Evolutionary conservation across 768 basidiomycete genomes (phyloP).

Genomic region (Phylloporus sp.): DNA sequence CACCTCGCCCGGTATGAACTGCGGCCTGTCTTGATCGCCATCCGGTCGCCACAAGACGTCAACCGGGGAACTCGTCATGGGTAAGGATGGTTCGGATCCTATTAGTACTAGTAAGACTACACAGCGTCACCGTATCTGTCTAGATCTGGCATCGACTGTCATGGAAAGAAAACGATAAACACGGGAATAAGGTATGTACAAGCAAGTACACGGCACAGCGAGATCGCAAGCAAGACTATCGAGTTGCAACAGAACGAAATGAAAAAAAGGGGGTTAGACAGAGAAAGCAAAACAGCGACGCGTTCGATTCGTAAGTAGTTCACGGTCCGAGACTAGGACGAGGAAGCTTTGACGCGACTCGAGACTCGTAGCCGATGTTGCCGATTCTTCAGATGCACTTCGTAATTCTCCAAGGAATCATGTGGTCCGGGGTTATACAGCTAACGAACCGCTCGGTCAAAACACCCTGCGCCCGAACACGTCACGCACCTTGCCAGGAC

Average conservation of each 20-base stretch:
- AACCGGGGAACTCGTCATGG: background rate
- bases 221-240: conserved; percentile 20
- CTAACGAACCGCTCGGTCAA: conserved; percentile 31
- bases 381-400: conserved; percentile 86
- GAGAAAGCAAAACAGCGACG: background rate
- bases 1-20: conserved; percentile 24
- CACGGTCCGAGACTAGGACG: conserved; percentile 21
- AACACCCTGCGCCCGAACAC: background rate
- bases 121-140: background rate
- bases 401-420: conserved; percentile 84
- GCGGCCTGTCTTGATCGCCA: background rate
- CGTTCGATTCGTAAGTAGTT: conserved; percentile 14
- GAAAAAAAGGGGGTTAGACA: background rate
- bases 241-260: conserved; percentile 9
- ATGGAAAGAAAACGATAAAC: conserved; percentile 21
- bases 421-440: conserved; percentile 88
- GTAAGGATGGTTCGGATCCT: background rate
- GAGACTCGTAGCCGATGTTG: conserved; percentile 73
- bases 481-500: conserved; percentile 76
- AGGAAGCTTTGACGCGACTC: conserved; percentile 36
- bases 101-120: conserved; percentile 3
- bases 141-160: conserved; percentile 1
- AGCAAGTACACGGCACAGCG: conserved; percentile 26
- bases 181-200: conserved; percentile 36
- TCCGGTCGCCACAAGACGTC: conserved; percentile 5